Base-by-base conservation (phyloP, 2,329 filamentous ascomycete genomes). In the Nemania bipapillata region DNA sequence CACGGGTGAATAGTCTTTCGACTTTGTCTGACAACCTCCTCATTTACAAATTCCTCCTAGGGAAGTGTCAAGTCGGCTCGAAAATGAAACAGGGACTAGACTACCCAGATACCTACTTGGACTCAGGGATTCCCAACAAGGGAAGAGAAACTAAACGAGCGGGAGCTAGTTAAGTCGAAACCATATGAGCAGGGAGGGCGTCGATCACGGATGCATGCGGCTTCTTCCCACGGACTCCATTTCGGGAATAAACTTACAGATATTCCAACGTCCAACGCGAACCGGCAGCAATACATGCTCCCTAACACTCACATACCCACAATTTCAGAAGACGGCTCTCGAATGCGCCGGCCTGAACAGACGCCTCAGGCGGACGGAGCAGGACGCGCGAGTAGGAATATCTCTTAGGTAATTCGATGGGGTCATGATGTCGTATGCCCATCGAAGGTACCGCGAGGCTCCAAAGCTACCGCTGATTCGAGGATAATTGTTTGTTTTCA, bases 401-500 rank as follows among this genome's bases (percentile, higher is more conserved):
- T 54, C 30, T 30, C 11, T 66, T 55, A 65, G 28, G 63, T 54
- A 62, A 66, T 63, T 28, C 35, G 17, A 53, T 32, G 35, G 11
- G 11, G 17, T 47, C 15, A n/a, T 47, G 32, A 22, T 45, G 26
- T 30, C 20, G n/a, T n/a, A 59, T 22, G 15, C 22, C 56, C 22
- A 30, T 24, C n/a, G 17, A 32, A 24, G 24, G 3, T 35, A 28
- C 32, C 2, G 30, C 17, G 26, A 42, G 20, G 17, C 40, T 58
- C 45, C 52, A 58, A 50, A 52, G 45, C n/a, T 42, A 42, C 5
- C 12, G 32, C 56, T 68, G 65, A 70, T 70, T 70, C 68, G 68
- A 70, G 68, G 68, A 70, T 70, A 67, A 70, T 67, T 65, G 28
- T 61, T 57, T 59, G 30, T 50, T 50, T 57, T 40, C 54, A 26